Base-by-base conservation (phyloP, 2,329 filamentous ascomycete genomes). In the Moelleriella libera region DNA sequence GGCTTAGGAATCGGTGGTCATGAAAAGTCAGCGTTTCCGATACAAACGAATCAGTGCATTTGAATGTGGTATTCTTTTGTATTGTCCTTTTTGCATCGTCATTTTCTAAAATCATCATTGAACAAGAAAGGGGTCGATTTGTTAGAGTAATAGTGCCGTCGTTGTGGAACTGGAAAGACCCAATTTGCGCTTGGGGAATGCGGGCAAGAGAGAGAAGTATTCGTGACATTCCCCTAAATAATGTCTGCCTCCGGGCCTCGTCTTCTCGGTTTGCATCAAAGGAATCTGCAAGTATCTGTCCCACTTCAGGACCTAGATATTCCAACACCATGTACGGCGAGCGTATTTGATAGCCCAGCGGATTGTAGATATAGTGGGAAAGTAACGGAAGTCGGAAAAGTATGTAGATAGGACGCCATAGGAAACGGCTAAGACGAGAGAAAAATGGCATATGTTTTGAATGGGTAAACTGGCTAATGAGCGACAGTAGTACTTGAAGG, bases 41-140 rank as follows among this genome's bases (percentile, higher is more conserved):
- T 5, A 53, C 53, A 44, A 51, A 62, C 7, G 52, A 48, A 42
- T 63, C 62, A 32, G 49, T 57, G 46, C 53, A 56, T 39, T 45
- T 51, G 47, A 63, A 68, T 12, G 59, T 64, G 30, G 60, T 48
- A 37, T 53, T 53, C 21, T 30, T 52, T 42, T 49, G 47, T 30
- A 66, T 64, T 9, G 50, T 55, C 48, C 59, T 58, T 31, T 45
- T 53, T 6, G 58, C 55, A 39, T 59, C 60, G 11, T 63, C 53
- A 54, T 63, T 65, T 50, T 65, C 63, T 9, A 63, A 51, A 4
- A 61, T 60, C 14, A 58, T 51, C 10, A 57, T 51, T 11, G 51
- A 50, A 50, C 40, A 41, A n/a, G 53, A 49, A 10, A 63, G 53
- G 30, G 61, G 61, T 41, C 60, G 57, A 52, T 61, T 64, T 34